Evolutionary conservation across 106 monocot genomes (phyloP), one percentile per base, ranked within the genome.

Genomic region (Acorus calamus): DNA sequence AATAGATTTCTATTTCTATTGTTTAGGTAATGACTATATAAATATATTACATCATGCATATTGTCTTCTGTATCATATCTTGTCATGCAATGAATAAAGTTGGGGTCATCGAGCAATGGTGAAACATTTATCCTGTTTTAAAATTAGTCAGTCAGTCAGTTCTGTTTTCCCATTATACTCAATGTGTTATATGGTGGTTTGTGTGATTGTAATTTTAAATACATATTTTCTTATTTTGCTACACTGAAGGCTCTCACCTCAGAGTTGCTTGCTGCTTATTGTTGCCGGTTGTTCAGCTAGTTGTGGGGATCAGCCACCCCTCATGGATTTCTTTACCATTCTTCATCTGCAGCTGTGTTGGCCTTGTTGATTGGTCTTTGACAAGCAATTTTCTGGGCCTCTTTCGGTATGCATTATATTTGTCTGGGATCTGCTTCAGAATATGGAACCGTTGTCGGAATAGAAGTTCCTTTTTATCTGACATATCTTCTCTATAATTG

Each of bases 351-450:
- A 89, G 94, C 56, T 94, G 94, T 68, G 84, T 94, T 55, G 86
- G 94, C 14, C 84, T 94, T 80, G 89, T 94, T 73, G 79, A 89
- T 84, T 94, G 94, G 94, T 94, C 94, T 60, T 55, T 94, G 50
- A 86, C 84, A 43, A 87, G 94, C 79, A 89, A 94, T 65, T 94
- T 94, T 71, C 79, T 89, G 57, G 94, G 89, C 8, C 86, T 94
- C 64, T 94, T 89, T 63, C 76, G 89, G 93, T 94, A 78, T 78
- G 56, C 28, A 56, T 73, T 66, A 6, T 11, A 47, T 9, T 65
- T 53, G 52, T 43, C 3, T 14, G 6, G 57, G 5, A 57, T 57
- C 57, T 57, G 57, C 9, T 28, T 28, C 28, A 28, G 28, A 28
- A 50, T 64, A 50, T 64, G 11, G 2, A 62, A 44, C 44, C 47